phyloP scores from a whole-genome alignment of 148 eudicot genomes.

The Beta vulgaris region DNA sequence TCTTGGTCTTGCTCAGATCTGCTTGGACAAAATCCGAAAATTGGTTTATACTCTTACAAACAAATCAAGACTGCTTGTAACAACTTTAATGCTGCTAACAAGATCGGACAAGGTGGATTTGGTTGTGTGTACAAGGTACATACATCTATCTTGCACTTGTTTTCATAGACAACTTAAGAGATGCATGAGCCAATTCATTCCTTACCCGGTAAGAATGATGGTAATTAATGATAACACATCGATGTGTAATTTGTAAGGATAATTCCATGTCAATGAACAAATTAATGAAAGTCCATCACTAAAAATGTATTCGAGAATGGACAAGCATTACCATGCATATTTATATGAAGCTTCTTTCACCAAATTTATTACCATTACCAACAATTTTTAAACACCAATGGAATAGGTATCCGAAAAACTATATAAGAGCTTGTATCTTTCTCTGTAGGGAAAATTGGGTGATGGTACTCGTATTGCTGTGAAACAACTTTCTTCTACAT shows the following conservation, averaged over 20 bases:
- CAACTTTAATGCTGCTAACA: slow-evolving; percentile 40
- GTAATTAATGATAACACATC: too few relatives aligned
- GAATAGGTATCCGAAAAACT: too few relatives aligned
- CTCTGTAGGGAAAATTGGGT: slow-evolving; percentile 21
- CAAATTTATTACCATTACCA: too few relatives aligned
- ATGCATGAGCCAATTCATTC: too few relatives aligned
- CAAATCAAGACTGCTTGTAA: slow-evolving; percentile 57
- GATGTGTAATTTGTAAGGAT: too few relatives aligned
- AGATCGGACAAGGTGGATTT: slow-evolving; percentile 66
- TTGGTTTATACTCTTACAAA: slow-evolving; percentile 43
- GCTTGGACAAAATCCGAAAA: slow-evolving; percentile 42
- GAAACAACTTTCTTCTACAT: slow-evolving; percentile 28
- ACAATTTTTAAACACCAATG: too few relatives aligned
- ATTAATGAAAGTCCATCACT: too few relatives aligned
- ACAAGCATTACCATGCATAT: too few relatives aligned
- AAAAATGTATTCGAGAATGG: too few relatives aligned
- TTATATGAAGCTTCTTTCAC: too few relatives aligned
- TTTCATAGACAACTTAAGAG: background rate
- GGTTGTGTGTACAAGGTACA: slow-evolving; percentile 66
- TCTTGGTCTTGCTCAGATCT: slow-evolving; percentile 27
- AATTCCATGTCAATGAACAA: too few relatives aligned
- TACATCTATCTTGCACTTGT: background rate
- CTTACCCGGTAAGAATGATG: too few relatives aligned
- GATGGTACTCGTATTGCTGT: slow-evolving; percentile 32
- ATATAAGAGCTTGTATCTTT: background rate